Conservation (phyloP, 257 asterid genomes). For the Leonotis leonurus region DNA sequence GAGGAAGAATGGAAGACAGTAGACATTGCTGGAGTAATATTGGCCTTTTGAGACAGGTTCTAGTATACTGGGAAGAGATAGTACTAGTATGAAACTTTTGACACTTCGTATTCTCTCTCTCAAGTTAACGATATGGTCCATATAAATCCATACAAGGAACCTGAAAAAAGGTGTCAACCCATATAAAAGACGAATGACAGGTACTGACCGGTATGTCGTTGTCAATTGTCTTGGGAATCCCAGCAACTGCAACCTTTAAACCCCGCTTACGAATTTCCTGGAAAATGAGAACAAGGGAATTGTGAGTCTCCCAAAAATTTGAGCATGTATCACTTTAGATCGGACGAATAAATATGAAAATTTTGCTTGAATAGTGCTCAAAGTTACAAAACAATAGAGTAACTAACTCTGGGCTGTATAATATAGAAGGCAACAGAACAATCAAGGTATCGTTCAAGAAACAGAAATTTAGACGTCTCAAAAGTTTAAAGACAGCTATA, state of each 20-base stretch:
- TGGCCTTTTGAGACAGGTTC: slow-evolving; percentile 1
- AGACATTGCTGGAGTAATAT: not conserved
- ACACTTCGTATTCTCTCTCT: not conserved
- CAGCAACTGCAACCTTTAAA: slow-evolving; percentile 76
- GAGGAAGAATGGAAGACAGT: slow-evolving; percentile 4
- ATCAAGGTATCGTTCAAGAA: slow-evolving; percentile 6
- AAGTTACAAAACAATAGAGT: not conserved
- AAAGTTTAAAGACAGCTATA: not conserved
- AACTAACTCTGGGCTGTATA: not conserved
- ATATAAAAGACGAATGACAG: slow-evolving; percentile 19
- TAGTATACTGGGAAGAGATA: not conserved
- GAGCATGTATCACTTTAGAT: not conserved
- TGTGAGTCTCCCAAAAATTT: not conserved
- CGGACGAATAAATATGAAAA: not conserved
- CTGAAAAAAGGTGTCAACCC: not conserved
- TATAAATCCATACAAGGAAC: not conserved
- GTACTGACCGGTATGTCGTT: slow-evolving; percentile 93
- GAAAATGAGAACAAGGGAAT: slow-evolving; percentile 16
- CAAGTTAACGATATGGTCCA: slow-evolving; percentile 12
- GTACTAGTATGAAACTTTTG: slow-evolving; percentile 1
- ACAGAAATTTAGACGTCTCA: not conserved
- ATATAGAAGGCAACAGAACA: not conserved
- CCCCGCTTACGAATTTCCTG: slow-evolving; percentile 87
- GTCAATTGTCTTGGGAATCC: slow-evolving; percentile 93
- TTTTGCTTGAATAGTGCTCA: not conserved